phyloP scores from a whole-genome alignment of 176 grass and related monocot genomes.

The Phoenix roebelenii region DNA sequence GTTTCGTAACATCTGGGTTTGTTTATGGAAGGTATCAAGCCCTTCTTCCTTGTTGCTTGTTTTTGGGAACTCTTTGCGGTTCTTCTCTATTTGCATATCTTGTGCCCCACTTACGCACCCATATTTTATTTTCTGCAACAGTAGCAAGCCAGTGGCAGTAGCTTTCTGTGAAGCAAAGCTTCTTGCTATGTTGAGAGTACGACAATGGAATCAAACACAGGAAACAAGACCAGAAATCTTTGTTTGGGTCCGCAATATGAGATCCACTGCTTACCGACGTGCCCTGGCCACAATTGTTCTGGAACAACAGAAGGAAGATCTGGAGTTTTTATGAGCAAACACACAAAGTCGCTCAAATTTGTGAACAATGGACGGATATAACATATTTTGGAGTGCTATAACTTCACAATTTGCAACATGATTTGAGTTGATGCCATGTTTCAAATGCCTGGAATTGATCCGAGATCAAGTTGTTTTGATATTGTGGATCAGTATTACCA shows the following conservation, averaged over 20 bases:
- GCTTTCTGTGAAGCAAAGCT: constrained; percentile 59
- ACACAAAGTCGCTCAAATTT: no score
- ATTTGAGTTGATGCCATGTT: no score
- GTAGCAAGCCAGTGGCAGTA: constrained; percentile 36
- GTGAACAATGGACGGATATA: no score
- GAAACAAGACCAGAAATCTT: constrained; percentile 35
- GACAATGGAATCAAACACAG: constrained; percentile 39
- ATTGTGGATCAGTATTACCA: no score
- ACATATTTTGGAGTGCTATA: no score
- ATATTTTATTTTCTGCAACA: constrained; percentile 13
- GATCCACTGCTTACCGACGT: constrained; percentile 47
- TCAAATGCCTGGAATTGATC: no score
- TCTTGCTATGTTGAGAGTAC: constrained; percentile 40
- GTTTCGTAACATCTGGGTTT: constrained; percentile 67
- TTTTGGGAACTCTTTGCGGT: no score
- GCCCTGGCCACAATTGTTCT: constrained; percentile 50
- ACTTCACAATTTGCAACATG: no score
- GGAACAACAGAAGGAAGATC: constrained; percentile 50
- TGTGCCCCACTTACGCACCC: no score
- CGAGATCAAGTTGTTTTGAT: no score
- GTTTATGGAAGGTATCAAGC: constrained; percentile 44
- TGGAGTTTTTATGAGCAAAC: constrained; percentile 44
- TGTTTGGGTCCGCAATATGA: constrained; percentile 57
- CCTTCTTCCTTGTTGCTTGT: no score
- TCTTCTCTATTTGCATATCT: no score